Conservation (phyloP, 305 asterid genomes). For the Solanum hybrid region DNA sequence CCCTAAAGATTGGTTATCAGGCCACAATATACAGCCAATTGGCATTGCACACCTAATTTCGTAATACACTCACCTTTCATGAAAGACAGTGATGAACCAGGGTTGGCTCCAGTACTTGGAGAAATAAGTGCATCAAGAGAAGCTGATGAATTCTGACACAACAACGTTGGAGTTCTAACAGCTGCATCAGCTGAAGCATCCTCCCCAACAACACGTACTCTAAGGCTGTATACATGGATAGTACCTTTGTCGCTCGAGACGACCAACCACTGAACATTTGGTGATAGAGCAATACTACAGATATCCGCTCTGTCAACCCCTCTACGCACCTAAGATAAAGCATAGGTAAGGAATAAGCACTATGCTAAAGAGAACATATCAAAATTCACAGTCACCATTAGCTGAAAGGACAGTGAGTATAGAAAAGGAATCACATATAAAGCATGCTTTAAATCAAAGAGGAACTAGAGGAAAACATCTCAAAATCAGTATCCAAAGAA, state of each 20-base stretch:
- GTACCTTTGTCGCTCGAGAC: slow-evolving; percentile 94
- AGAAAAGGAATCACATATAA: neutral
- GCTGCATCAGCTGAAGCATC: slow-evolving; percentile 45
- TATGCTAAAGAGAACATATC: slow-evolving; percentile 1
- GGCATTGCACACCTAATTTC: neutral
- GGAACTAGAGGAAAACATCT: neutral
- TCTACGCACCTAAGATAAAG: slow-evolving; percentile 69
- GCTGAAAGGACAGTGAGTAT: slow-evolving; percentile 1
- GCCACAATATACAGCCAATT: slow-evolving; percentile 7
- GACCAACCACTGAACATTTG: slow-evolving; percentile 86
- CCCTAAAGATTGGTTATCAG: neutral
- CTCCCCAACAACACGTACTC: slow-evolving; percentile 70
- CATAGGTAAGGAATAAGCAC: slow-evolving; percentile 15
- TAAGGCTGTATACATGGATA: slow-evolving; percentile 78
- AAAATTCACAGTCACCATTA: neutral
- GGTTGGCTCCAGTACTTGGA: slow-evolving; percentile 63
- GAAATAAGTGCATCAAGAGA: slow-evolving; percentile 73
- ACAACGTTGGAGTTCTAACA: slow-evolving; percentile 36
- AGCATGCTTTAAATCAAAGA: neutral
- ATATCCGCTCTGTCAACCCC: slow-evolving; percentile 85
- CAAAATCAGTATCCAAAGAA: neutral
- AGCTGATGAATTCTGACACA: slow-evolving; percentile 39
- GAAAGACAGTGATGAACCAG: slow-evolving; percentile 83
- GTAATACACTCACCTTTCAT: slow-evolving; percentile 60
- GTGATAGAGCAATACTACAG: slow-evolving; percentile 67